Conservation (phyloP, 495 filamentous ascomycete species). For the Halenospora varia region DNA sequence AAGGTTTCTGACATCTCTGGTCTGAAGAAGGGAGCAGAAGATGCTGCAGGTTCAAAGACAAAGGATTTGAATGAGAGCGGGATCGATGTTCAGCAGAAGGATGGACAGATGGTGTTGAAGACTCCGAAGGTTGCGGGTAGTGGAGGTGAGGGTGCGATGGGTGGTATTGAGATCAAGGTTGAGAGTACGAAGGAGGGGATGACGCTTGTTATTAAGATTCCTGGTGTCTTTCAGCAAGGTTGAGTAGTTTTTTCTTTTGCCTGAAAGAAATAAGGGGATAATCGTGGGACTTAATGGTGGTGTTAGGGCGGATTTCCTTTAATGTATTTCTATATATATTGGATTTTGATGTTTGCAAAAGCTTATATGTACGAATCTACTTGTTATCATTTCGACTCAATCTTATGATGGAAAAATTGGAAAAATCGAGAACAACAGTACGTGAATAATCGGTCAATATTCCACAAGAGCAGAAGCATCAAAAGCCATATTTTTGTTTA, state of each 20-base stretch:
- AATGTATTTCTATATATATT: too few relatives aligned
- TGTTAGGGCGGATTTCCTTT: not conserved
- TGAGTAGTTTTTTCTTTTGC: constrained; percentile 9
- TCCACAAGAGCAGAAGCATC: too few relatives aligned
- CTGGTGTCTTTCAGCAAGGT: constrained; percentile 7
- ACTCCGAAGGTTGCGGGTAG: not conserved
- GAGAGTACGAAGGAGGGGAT: constrained; percentile 21
- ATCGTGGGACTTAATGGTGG: not conserved
- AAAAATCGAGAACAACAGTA: too few relatives aligned
- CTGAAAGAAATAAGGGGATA: too few relatives aligned
- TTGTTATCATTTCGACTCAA: too few relatives aligned
- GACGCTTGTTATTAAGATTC: constrained; percentile 16
- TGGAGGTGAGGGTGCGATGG: not conserved
- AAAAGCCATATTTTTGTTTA: too few relatives aligned
- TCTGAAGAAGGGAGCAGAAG: not conserved
- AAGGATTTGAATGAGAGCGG: constrained; percentile 1
- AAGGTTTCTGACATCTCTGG: constrained; percentile 1
- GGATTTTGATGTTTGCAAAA: not conserved
- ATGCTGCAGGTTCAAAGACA: not conserved
- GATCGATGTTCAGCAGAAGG: not conserved
- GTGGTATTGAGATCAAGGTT: constrained; percentile 17
- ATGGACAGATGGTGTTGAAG: not conserved
- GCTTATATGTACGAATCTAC: not conserved
- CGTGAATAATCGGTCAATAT: too few relatives aligned
- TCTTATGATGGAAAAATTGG: too few relatives aligned